Conservation (phyloP, 257 asterid genomes). For the Solanum bukasovii region DNA sequence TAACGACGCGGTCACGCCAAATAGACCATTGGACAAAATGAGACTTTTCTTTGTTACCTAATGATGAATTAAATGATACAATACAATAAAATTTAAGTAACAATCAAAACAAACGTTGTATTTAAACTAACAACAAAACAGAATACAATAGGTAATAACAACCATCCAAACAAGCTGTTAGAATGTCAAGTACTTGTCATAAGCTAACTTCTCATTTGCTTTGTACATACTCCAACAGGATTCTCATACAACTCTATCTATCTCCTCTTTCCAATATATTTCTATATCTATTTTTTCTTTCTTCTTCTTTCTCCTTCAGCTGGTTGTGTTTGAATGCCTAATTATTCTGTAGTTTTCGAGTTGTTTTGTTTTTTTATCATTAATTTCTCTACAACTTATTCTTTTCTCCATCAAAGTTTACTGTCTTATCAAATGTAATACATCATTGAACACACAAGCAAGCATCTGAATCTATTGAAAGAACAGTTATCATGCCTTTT, state of each 20-base stretch:
- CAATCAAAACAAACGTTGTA: too few species aligned
- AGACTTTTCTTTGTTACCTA: too few species aligned
- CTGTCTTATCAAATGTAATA: constrained; percentile 5
- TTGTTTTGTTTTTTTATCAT: neutral
- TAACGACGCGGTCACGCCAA: neutral
- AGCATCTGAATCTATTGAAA: neutral
- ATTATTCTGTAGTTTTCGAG: neutral
- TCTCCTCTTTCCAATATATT: constrained; percentile 2
- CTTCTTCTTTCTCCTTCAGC: neutral
- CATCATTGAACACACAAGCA: constrained; percentile 1
- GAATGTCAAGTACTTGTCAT: constrained; percentile 23
- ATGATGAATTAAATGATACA: neutral
- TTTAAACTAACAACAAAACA: neutral
- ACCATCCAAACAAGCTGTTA: neutral
- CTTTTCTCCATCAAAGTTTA: neutral
- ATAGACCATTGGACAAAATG: too few species aligned
- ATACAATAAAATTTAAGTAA: too few species aligned
- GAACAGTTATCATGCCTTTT: constrained; percentile 56
- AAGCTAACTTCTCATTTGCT: constrained; percentile 51
- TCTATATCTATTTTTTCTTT: neutral
- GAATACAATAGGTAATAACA: neutral
- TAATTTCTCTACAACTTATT: neutral
- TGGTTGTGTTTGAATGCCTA: neutral
- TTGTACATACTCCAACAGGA: constrained; percentile 57
- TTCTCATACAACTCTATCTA: constrained; percentile 22